phyloP scores from a whole-genome alignment of 1,284 basidiomycete species.

The Ceraceosorus guamensis region DNA sequence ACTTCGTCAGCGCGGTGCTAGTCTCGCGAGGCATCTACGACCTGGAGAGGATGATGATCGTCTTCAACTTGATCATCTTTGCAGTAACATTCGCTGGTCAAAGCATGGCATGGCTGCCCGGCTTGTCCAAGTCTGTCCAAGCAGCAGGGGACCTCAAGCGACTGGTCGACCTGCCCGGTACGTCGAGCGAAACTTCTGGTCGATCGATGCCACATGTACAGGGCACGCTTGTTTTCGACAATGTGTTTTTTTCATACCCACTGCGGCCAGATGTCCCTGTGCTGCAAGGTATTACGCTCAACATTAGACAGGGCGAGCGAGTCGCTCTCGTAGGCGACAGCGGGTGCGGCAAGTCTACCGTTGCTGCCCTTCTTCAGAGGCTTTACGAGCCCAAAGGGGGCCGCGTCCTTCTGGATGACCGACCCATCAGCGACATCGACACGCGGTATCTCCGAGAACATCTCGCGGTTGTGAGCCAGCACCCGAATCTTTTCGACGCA shows the following conservation, averaged over 20 bases:
- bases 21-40: slow-evolving; percentile 72
- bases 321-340: slow-evolving; percentile 43
- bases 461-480: slow-evolving; percentile 34
- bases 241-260: slow-evolving; percentile 36
- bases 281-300: slow-evolving; percentile 19
- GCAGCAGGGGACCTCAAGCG: slow-evolving; percentile 71
- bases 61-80: slow-evolving; percentile 85
- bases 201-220: slow-evolving; percentile 2
- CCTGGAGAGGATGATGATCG: slow-evolving; percentile 79
- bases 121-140: slow-evolving; percentile 28
- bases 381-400: slow-evolving; percentile 39
- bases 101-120: slow-evolving; percentile 64
- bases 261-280: slow-evolving; percentile 14
- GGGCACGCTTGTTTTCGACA: slow-evolving; percentile 23
- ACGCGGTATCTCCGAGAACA: slow-evolving; percentile 28
- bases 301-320: slow-evolving; percentile 26
- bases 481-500: slow-evolving; percentile 32
- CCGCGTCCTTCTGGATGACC: slow-evolving; percentile 23
- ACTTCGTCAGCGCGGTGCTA: slow-evolving; percentile 78
- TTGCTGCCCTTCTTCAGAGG: slow-evolving; percentile 36
- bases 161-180: slow-evolving; percentile 56
- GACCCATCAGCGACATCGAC: slow-evolving; percentile 8
- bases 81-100: slow-evolving; percentile 83
- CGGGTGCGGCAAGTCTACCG: slow-evolving; percentile 42
- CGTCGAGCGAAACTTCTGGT: slow-evolving; percentile 10